Evolutionary conservation across 2,329 filamentous ascomycete genomes (phyloP), one percentile per base, ranked within the genome.

Genomic region (Penicillium griseofulvum): DNA sequence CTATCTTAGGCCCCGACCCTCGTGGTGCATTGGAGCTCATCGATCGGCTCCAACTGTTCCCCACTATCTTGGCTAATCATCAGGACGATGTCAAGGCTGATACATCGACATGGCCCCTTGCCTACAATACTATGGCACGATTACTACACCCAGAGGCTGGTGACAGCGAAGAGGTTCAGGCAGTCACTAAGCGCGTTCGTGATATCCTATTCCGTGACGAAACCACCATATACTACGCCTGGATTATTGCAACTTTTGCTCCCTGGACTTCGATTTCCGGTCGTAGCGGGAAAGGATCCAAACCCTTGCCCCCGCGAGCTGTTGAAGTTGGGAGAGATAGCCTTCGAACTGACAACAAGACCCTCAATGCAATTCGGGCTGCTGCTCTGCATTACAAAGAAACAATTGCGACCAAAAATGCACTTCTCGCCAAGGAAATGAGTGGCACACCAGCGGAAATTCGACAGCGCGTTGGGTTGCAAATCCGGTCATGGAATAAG

Each of bases 271-370:
- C 76, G 68, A 77, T 76, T 54, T 75, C 59, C 67, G 57, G 68
- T 57, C 70, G 74, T 44, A 57, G 72, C 50, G 66, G 68, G 5
- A 63, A 74, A 28, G 74, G 71, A 9, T 68, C 70, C 12, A 78
- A 84, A 66, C 69, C 75, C 19, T 76, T 81, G 4, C 80, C 81
- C 19, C 84, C 87, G 0, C 79, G 85, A 17, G 81, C 86, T 4
- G 81, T 82, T 3, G 76, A 84, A 29, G 87, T 88, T 5, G 87
- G 85, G 5, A 81, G 87, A 31, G 90, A 95, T 69, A 91, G 91
- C 5, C 85, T 96, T 69, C 91, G 88, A 66, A 83, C 87, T 1
- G 84, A 89, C 2, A 96, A 91, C 69, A 94, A 88, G 69, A 76
- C 91, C 5, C 83, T 82, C 41, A 85, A 86, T 60, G 74, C 93